A percentile compares a stretch with the other conserved stretches of the same genome.
These are phyloP conservation scores for Geranium brycei DNA, from an alignment of 345 rosid species.

Conservation along the genomic window DNA sequence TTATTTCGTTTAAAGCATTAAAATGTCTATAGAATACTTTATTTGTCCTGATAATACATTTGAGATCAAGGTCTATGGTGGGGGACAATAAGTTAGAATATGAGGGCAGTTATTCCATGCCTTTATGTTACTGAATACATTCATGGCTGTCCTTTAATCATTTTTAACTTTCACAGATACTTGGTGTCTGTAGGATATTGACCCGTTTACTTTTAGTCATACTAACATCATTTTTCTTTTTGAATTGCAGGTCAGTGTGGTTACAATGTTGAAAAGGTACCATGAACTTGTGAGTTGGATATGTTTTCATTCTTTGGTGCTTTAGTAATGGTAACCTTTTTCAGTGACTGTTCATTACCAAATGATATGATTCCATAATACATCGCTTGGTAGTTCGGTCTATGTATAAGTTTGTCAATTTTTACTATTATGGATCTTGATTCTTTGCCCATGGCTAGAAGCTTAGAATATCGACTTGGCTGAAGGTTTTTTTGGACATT, in stretches of 20 bases:
- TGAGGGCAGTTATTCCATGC: neutral
- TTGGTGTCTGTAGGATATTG: neutral
- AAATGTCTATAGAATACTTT: too few relatives aligned
- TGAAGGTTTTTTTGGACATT: neutral
- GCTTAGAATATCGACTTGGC: neutral
- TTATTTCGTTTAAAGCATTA: too few relatives aligned
- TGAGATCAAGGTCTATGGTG: too few relatives aligned
- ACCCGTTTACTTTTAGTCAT: constrained; percentile 1
- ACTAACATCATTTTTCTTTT: constrained; percentile 16
- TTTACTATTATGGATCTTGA: neutral
- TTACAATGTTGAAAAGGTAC: constrained; percentile 64
- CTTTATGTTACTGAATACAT: neutral
- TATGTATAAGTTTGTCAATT: neutral
- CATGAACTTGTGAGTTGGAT: constrained; percentile 8
- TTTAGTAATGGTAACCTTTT: constrained; percentile 1
- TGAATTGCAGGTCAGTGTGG: constrained; percentile 60
- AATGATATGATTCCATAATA: neutral
- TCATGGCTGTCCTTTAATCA: neutral
- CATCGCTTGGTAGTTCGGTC: neutral
- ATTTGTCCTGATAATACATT: too few relatives aligned
- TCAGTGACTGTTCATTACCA: too few relatives aligned
- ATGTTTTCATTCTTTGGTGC: neutral
- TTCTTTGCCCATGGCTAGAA: neutral
- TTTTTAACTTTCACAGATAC: neutral
- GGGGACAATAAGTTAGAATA: too few relatives aligned